Evolutionary conservation across 1,284 basidiomycete genomes (phyloP), one percentile per base, ranked within the genome.

Genomic region (Meira nashicola): DNA sequence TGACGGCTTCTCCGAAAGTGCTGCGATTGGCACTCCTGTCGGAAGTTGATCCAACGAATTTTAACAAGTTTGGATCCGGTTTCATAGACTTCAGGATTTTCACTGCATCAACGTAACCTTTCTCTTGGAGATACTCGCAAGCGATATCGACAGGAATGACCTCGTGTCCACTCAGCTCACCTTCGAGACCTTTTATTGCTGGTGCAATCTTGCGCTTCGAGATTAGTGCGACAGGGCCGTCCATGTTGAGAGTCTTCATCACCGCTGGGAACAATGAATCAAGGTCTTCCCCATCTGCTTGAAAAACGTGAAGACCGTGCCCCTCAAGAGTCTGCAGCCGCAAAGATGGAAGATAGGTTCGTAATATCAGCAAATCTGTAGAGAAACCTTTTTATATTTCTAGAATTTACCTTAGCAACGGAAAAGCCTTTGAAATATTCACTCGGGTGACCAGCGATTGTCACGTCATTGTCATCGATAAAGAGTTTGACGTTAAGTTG

Each of bases 1-100:
- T 87, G 57, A 90, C 89, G 8, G 89, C 87, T 68, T 91, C 87
- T 39, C 89, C 89, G 67, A 91, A 91, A 15, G 87, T 81, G 40
- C 87, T 86, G 71, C 89, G 87, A 76, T 88, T 89, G 1, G 89
- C 89, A 38, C 84, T 88, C 56, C 83, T 78, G 70, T 90, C 88
- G 71, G 86, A 86, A 9, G 86, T 84, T 9, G 84, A 86, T 0
- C 89, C 89, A 25, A 83, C 73, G 75, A 86, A 86, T 11, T 84
- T 78, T 78, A 87, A 88, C 2, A 84, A 82, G 41, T 81, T 78
- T 8, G 82, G 67, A 23, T 78, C 67, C 11, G 88, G 83, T 75
- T 87, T 86, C 80, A 90, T 89, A 69, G 81, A 83, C 61, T 81
- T 79, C 60, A 89, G 84, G 65, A 89, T 83, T 56, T 80, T 80